These are phyloP conservation scores for Ogataea degrootiae DNA, from an alignment of 805 yeast genomes.

Conservation along the genomic window DNA sequence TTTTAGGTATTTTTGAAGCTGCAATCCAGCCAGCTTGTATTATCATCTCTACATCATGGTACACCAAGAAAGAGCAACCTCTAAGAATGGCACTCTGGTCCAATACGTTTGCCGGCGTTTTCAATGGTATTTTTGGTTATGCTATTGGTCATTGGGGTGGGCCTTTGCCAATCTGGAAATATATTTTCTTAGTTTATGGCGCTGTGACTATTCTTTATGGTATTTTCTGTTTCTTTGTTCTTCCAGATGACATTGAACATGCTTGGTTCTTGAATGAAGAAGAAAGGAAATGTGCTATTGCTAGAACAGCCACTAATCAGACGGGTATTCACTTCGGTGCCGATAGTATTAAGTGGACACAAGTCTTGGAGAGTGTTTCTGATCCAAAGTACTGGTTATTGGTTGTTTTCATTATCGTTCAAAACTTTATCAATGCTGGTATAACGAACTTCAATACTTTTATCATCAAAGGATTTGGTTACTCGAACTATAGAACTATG, in stretches of 20 bases:
- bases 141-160: constrained; percentile 27
- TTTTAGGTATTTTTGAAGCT: constrained; percentile 42
- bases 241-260: constrained; percentile 31
- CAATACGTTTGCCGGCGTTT: constrained; percentile 28
- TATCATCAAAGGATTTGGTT: constrained; percentile 37
- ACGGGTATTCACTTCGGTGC: constrained; percentile 38
- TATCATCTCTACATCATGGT: constrained; percentile 33
- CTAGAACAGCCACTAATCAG: constrained; percentile 29
- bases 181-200: constrained; percentile 32
- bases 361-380: constrained; percentile 21
- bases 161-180: constrained; percentile 27
- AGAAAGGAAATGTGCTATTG: constrained; percentile 32
- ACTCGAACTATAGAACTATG: constrained; percentile 30
- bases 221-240: constrained; percentile 21
- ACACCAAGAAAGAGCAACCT: constrained; percentile 30
- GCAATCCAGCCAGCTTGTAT: constrained; percentile 33
- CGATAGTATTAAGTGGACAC: constrained; percentile 24
- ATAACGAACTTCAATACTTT: constrained; percentile 44
- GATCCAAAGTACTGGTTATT: constrained; percentile 33
- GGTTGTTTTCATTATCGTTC: constrained; percentile 32
- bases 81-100: constrained; percentile 29
- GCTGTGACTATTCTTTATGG: constrained; percentile 31
- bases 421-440: constrained; percentile 56
- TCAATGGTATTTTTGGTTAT: constrained; percentile 30
- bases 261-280: constrained; percentile 33